Evolutionary conservation across 441 rosid species (phyloP), one percentile per base, ranked within the genome.

Genomic region (Erysimum cheiri): DNA sequence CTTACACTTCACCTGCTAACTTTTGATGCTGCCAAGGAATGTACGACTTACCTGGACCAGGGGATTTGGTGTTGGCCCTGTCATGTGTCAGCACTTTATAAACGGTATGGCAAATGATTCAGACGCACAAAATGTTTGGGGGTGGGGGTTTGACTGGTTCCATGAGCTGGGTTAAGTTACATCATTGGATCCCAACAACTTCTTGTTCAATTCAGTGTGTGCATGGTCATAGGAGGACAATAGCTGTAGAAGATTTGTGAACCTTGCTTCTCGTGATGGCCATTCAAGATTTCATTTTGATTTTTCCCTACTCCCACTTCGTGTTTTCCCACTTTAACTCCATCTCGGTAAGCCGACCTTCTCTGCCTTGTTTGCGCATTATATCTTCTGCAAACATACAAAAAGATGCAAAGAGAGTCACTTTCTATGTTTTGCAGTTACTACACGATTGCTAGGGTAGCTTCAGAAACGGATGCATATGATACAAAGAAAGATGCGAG

Each of bases 51-150:
- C 48, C 19, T 46, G 28, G 24, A 17, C 8, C 55, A 26, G 33
- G 55, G 55, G 55, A 50, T 24, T 50, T 26, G 32, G 55, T 50
- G 55, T 26, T 50, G 57, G 57, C 24, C 54, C 15, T 50, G 15
- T 48, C 15, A 26, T 26, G 14, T 31, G 54, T 24, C 29, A 49
- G 5, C 6, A 49, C 54, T 19, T 3, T 43, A 48, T 19, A 49
- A 24, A 22, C 54, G 33, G 28, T 7, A 19, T 47, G 13, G 12
- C 9, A 5, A 50, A 13, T 50, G 33, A 26, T 5, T 50, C 56
- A 28, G 15, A 50, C 14, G 33, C 3, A 4, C 6, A 31, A 53
- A 24, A 31, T 53, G 40, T 14, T 54, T 5, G 6, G 2, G 52
- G 31, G 54, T 9, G 54, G 19, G 4, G 11, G 50, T 8, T 46